Base-by-base conservation (phyloP, 2,329 filamentous ascomycete species). In the Penicillium rolfsii region DNA sequence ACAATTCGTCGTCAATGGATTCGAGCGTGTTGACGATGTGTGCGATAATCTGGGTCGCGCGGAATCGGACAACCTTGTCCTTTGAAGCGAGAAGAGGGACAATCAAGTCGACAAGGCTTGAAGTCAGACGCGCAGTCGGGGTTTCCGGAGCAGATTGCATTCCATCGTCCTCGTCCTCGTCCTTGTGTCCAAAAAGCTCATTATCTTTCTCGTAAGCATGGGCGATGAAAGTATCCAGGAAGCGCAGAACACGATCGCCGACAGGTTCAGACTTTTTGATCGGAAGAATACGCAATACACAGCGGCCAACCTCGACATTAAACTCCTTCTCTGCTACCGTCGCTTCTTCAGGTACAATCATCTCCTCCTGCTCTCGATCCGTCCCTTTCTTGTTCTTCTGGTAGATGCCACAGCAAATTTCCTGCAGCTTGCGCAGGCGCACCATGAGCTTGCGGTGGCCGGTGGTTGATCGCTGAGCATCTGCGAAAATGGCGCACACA, bases 21-120 rank as follows among this genome's bases (percentile, higher is more conserved):
- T 96, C 91, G 28, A 99, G 83, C 12, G 90, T 95, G 78, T 97
- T 97, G 78, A 99, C 89, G 64, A 97, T 88, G 74, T 97, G 91
- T 1, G 93, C 90, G 56, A 96, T 87, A 55, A 97, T 86, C 74
- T 99, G 95, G 0, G 94, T 96, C 4, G 93, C 87, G 60, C 95
- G 85, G 77, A 92, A 99, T 60, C 95, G 87, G 50, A 98, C 90
- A 61, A 90, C 90, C 77, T 97, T 98, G 78, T 99, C 95, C 78
- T 97, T 98, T 46, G 91, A 87, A 9, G 84, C 85, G 62, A 97
- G 82, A n/a, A 97, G 80, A 5, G 90, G 90, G 3, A 96, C 81
- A 22, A 95, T 79, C 6, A 87, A 84, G 56, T 87, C 86, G 71
- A 98, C 85, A 38, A 98, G 83, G 33, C 87, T 84, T 1, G 87